Base-by-base conservation (phyloP, 345 rosid species). In the Sonneratia alba region DNA sequence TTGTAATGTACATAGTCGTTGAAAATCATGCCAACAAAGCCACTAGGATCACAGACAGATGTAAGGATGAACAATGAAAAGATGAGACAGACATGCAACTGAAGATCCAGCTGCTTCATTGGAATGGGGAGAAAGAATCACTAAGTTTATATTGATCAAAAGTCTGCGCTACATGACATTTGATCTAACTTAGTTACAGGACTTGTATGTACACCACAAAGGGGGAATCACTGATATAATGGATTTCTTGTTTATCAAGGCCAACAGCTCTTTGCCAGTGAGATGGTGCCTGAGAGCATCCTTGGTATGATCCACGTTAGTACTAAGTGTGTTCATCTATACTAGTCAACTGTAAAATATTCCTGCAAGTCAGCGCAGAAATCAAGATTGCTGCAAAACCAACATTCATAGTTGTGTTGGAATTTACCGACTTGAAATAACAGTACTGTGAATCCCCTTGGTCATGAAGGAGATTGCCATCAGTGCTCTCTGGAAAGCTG, bases 401-500 rank as follows among this genome's bases (percentile, higher is more conserved):
- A 22, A 7, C 14, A 22, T 22, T 57, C 6, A n/a, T 32, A 2
- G 12, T 22, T n/a, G 63, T n/a, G 7, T 7, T 2, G 8, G 66
- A 24, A 62, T 14, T 62, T 15, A 34, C 36, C 10, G 38, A 27
- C 37, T 3, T 14, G 9, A 34, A 18, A 34, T 18, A 64, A 18
- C 16, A 57, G 11, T 24, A 34, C 55, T 56, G 16, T 27, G 66
- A 62, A 27, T 19, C 32, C 14, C 38, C 32, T 27, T 18, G 32
- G 63, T n/a, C 4, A 0, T 9, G 32, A 42, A n/a, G 12, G 53
- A 53, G 11, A 38, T 40, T 70, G 22, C 45, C 48, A 32, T 47
- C 72, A 49, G 19, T 61, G 66, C 61, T 24, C 62, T 47, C 66
- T 47, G 16, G 80, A 68, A 59, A 71, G 72, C 63, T n/a, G 36